phyloP scores from a whole-genome alignment of 345 rosid species.

The Firmiana major region DNA sequence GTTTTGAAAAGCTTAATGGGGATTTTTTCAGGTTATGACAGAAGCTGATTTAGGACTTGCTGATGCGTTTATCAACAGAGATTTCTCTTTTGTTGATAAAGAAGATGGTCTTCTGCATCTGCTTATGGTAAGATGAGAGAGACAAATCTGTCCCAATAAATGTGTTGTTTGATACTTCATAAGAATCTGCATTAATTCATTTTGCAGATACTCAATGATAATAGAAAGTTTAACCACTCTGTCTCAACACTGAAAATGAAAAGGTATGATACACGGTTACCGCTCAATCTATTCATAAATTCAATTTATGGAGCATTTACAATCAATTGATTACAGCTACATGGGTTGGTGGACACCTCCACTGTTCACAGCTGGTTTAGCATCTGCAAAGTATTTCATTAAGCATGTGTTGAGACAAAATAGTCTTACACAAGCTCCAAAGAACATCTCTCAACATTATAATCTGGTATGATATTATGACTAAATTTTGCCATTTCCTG shows the following conservation, averaged over 20 bases:
- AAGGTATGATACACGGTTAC: constrained; percentile 14
- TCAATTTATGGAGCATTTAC: constrained; percentile 4
- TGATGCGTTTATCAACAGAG: constrained; percentile 76
- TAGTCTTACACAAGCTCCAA: constrained; percentile 85
- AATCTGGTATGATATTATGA: constrained; percentile 40
- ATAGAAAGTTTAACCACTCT: background rate
- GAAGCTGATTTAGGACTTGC: constrained; percentile 88
- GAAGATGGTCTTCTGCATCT: constrained; percentile 70
- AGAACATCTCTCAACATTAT: constrained; percentile 34
- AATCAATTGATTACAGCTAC: no score
- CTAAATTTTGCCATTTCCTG: no score
- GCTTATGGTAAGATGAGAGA: constrained; percentile 41
- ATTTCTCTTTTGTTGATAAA: constrained; percentile 67
- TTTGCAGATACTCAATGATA: background rate
- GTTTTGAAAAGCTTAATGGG: no score
- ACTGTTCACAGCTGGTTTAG: constrained; percentile 56
- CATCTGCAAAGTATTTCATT: constrained; percentile 68
- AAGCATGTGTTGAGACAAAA: constrained; percentile 71
- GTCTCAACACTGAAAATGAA: constrained; percentile 39
- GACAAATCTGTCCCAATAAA: no score
- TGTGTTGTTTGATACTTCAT: no score
- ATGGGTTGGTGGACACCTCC: constrained; percentile 95
- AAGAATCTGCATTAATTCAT: no score
- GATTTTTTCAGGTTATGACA: constrained; percentile 79
- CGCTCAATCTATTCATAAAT: background rate